Conservation (phyloP, 2,329 filamentous ascomycete genomes). For the Clonostachys byssicola region DNA sequence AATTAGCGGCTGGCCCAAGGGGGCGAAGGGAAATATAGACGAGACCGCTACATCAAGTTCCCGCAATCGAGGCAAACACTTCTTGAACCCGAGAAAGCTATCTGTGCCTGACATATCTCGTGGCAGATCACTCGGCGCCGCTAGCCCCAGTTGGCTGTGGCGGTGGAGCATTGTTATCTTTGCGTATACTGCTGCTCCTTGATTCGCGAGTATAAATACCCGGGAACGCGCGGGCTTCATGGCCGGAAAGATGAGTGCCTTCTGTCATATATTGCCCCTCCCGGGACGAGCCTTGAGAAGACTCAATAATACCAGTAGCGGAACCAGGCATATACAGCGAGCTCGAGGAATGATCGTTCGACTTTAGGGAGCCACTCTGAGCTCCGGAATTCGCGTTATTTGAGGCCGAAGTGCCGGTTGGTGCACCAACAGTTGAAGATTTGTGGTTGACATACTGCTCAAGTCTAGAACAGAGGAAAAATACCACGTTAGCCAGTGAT, state of each 20-base stretch:
- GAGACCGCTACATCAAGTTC: too few species aligned
- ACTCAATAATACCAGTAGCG: not conserved
- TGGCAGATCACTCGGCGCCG: too few species aligned
- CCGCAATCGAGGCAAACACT: too few species aligned
- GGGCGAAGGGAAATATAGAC: too few species aligned
- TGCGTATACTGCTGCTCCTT: too few species aligned
- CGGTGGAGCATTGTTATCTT: too few species aligned
- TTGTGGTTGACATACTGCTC: slow-evolving; percentile 34
- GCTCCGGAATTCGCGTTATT: not conserved
- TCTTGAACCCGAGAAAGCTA: too few species aligned
- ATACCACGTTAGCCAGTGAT: not conserved
- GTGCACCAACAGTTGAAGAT: not conserved
- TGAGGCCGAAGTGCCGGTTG: not conserved
- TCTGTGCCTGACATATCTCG: too few species aligned
- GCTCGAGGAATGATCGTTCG: too few species aligned
- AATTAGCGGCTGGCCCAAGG: too few species aligned
- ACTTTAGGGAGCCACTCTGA: too few species aligned
- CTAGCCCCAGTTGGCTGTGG: too few species aligned
- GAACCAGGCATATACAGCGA: not conserved
- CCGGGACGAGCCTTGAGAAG: not conserved
- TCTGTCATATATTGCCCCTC: not conserved
- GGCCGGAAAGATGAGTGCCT: slow-evolving; percentile 1
- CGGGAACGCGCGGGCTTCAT: slow-evolving; percentile 42
- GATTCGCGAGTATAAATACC: slow-evolving; percentile 51
- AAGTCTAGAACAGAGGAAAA: slow-evolving; percentile 21